Evolutionary conservation across 768 basidiomycete genomes (phyloP).

Genomic region (Calocera cornea): DNA sequence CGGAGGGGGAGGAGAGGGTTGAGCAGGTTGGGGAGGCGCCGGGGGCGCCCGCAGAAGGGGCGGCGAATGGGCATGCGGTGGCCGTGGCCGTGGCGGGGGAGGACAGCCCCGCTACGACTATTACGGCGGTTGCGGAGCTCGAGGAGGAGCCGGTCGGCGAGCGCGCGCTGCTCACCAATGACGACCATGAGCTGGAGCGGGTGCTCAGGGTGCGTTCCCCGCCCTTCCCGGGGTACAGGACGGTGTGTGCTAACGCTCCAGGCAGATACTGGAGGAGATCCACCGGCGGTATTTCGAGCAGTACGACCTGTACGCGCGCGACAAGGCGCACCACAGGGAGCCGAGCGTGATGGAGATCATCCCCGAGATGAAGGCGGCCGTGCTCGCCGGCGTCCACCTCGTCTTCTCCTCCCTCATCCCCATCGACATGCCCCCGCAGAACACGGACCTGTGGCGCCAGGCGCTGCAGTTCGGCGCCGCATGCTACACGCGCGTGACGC

Average conservation of each 20-base stretch:
- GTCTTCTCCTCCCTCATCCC: slow-evolving; percentile 94
- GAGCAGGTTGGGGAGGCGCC: too few relatives aligned
- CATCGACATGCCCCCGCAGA: slow-evolving; percentile 65
- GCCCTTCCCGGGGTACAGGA: not conserved
- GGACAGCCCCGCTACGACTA: not conserved
- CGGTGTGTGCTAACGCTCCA: not conserved
- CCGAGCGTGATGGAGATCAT: slow-evolving; percentile 47
- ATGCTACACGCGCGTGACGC: slow-evolving; percentile 54
- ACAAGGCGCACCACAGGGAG: not conserved
- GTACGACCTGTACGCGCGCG: slow-evolving; percentile 32
- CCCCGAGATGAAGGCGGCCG: slow-evolving; percentile 57
- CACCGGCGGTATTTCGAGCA: slow-evolving; percentile 63
- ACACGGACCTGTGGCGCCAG: slow-evolving; percentile 65
- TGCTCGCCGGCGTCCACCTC: slow-evolving; percentile 66
- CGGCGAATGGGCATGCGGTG: not conserved
- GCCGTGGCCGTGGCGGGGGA: not conserved
- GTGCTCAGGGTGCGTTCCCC: slow-evolving; percentile 48
- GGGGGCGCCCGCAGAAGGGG: too few relatives aligned
- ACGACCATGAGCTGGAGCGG: slow-evolving; percentile 69
- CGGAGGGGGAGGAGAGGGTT: slow-evolving; percentile 6
- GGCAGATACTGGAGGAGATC: slow-evolving; percentile 66
- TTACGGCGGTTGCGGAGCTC: not conserved
- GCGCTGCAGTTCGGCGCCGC: slow-evolving; percentile 81
- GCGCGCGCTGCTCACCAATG: slow-evolving; percentile 73
- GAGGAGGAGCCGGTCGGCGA: slow-evolving; percentile 34